Base-by-base conservation (phyloP, 2,329 filamentous ascomycete genomes). In the Aspergillus pseudonomiae region DNA sequence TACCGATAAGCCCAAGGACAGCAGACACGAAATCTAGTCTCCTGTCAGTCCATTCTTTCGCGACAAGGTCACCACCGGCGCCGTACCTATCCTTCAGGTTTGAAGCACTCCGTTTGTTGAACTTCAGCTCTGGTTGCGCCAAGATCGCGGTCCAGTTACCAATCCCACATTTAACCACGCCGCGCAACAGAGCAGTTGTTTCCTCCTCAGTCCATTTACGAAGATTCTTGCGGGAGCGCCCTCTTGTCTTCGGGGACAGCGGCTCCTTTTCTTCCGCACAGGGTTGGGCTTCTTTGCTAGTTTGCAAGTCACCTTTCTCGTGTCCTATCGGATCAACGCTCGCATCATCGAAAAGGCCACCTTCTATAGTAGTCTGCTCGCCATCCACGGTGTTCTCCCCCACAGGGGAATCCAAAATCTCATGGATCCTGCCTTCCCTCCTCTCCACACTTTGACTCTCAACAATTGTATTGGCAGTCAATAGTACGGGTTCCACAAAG, bases 81-180 rank as follows among this genome's bases (percentile, higher is more conserved):
- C 67, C 57, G 60, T 80, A 84, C 71, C 85, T 80, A 70, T 90
- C 88, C 75, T 89, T 90, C 55, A 90, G 73, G 68, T 89, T 88
- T 28, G 87, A 82, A 11, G 86, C 83, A n/a, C 83, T 88, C 32
- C 88, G 80, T 12, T 82, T 79, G 64, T 86, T 81, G 70, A 90
- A 89, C 3, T 77, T 78, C 63, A 86, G 84, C 39, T 87, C 84
- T 19, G 83, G 74, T 66, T 85, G 84, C 3, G 84, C 79, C 30
- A 89, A 72, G 21, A 90, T 89, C 66, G 83, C 84, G 61, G 87
- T 89, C 88, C 88, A 90, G 65, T 83, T 88, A 3, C 88, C 88
- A 64, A 89, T 85, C 1, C 87, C 88, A 68, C 86, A 88, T 65
- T 82, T 84, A 43, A 84, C 81, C 10, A 89, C 87, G 0, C 88